Evolutionary conservation across 2,329 filamentous ascomycete species (phyloP).

Genomic region (Coleophoma eucalyptorum): DNA sequence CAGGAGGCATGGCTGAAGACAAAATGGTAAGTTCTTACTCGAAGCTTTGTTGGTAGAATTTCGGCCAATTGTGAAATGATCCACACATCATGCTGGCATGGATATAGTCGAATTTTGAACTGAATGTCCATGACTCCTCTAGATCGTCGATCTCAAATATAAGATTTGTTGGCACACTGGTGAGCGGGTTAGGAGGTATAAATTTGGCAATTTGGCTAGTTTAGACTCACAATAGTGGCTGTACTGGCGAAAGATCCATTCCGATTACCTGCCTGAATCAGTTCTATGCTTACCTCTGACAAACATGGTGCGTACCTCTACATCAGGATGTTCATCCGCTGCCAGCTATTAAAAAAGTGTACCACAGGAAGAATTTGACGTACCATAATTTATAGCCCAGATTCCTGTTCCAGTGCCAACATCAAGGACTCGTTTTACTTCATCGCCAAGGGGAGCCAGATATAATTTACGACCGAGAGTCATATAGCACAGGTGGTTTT

Average conservation of each 20-base stretch:
- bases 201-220: background rate
- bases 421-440: constrained; percentile 2
- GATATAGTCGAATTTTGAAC: constrained; percentile 5
- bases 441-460: constrained; percentile 1
- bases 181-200: constrained; percentile 28
- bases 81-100: constrained; percentile 3
- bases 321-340: constrained; percentile 12
- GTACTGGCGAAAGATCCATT: background rate
- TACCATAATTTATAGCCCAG: constrained; percentile 6
- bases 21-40: background rate
- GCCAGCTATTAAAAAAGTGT: background rate
- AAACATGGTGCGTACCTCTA: constrained; percentile 9
- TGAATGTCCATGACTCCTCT: constrained; percentile 23
- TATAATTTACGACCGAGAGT: constrained; percentile 1
- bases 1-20: background rate
- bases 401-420: constrained; percentile 5
- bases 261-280: background rate
- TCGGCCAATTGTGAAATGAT: constrained; percentile 6
- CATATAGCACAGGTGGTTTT: background rate
- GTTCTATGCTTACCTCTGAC: background rate
- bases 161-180: constrained; percentile 18
- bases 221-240: background rate
- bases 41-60: constrained; percentile 5
- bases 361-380: background rate
- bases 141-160: constrained; percentile 25